Percentiles rank a stretch among this genome's conserved stretches.
phyloP scores from a whole-genome alignment of 2,329 filamentous ascomycete genomes.

The Aureobasidium sp. region DNA sequence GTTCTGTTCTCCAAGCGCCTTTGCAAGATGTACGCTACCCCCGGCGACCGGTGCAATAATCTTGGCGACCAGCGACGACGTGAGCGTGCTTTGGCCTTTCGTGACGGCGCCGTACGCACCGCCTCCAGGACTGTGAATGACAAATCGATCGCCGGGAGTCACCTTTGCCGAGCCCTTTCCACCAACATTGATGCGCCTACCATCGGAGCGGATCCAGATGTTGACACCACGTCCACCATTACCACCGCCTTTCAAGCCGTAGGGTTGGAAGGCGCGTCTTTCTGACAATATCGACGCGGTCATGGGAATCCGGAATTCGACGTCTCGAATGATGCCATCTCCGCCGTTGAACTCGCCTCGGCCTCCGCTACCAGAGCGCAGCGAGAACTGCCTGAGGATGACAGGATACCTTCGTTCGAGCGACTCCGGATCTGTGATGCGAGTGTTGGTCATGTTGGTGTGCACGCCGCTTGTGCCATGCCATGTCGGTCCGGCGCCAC shows the following conservation, averaged over 20 bases:
- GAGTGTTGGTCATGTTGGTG: conserved; percentile 79
- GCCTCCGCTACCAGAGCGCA: conserved; percentile 58
- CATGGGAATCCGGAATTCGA: conserved; percentile 72
- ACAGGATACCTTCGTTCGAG: conserved; percentile 73
- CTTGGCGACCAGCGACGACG: too few species aligned
- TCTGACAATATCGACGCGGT: conserved; percentile 75
- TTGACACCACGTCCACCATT: conserved; percentile 76
- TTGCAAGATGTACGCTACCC: too few species aligned
- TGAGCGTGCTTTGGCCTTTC: too few species aligned
- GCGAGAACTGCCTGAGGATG: conserved; percentile 60
- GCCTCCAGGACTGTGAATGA: conserved; percentile 72
- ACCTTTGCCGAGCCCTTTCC: conserved; percentile 75
- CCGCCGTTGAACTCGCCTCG: conserved; percentile 62
- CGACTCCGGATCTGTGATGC: conserved; percentile 73
- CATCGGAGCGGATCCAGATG: conserved; percentile 58
- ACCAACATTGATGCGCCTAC: conserved; percentile 61
- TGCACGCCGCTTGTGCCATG: conserved; percentile 70
- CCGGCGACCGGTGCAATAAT: too few species aligned
- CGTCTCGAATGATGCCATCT: conserved; percentile 68
- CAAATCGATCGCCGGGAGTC: conserved; percentile 69
- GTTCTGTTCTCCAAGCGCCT: too few species aligned
- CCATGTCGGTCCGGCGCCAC: conserved; percentile 66
- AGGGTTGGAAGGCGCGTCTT: conserved; percentile 67
- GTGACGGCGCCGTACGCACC: conserved; percentile 72
- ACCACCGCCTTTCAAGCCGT: conserved; percentile 75